These are phyloP conservation scores for Nemania serpens DNA, from an alignment of 2,329 filamentous ascomycete species.

Conservation along the genomic window DNA sequence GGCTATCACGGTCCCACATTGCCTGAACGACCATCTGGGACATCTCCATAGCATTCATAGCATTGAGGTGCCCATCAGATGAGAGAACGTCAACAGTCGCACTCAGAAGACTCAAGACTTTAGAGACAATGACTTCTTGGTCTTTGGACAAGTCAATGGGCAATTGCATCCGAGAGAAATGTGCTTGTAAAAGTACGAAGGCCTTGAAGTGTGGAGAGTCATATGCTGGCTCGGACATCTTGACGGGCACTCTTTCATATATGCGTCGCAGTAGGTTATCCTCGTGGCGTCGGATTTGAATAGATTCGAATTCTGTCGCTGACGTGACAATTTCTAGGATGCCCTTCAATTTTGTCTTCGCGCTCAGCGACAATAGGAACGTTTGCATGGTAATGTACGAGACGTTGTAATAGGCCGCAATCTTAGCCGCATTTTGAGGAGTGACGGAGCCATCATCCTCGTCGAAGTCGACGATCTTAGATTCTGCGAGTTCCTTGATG, in stretches of 20 bases:
- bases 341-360: conserved; percentile 91
- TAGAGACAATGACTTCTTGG: conserved; percentile 84
- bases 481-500: conserved; percentile 85
- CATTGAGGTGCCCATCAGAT: conserved; percentile 93
- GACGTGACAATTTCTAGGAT: conserved; percentile 97
- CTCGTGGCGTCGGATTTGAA: conserved; percentile 93
- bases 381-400: conserved; percentile 99
- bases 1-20: conserved; percentile 98
- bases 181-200: conserved; percentile 94
- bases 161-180: conserved; percentile 96
- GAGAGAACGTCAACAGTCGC: conserved; percentile 94
- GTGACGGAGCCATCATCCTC: conserved; percentile 89
- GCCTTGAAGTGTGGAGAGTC: conserved; percentile 99
- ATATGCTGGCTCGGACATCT: conserved; percentile 84
- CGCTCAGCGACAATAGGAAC: conserved; percentile 86
- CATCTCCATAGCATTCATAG: conserved; percentile 98
- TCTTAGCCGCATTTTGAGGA: conserved; percentile 95
- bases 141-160: conserved; percentile 96
- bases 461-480: conserved; percentile 94
- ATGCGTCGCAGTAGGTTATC: conserved; percentile 85
- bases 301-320: conserved; percentile 92
- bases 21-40: conserved; percentile 98
- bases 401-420: conserved; percentile 98
- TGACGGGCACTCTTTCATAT: conserved; percentile 92
- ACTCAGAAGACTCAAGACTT: conserved; percentile 84